Conservation (phyloP, 331 rosid species). For the Acacia concinna region DNA sequence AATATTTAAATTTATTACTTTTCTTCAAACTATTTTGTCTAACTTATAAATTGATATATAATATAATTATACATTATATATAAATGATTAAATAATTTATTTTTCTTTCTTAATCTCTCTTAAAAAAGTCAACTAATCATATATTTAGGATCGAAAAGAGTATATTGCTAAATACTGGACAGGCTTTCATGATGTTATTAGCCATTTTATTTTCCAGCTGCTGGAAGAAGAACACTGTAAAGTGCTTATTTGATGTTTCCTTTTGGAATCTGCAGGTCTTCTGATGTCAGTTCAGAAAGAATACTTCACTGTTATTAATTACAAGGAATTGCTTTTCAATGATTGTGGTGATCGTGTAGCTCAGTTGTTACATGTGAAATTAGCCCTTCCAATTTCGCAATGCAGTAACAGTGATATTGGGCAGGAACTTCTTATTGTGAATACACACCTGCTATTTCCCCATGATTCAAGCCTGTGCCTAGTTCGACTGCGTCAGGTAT, state of each 20-base stretch:
- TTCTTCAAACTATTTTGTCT: too few relatives aligned
- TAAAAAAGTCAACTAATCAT: too few relatives aligned
- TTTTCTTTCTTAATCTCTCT: too few relatives aligned
- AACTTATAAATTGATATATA: too few relatives aligned
- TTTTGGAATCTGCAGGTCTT: constrained; percentile 57
- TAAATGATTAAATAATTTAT: too few relatives aligned
- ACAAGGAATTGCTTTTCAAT: constrained; percentile 67
- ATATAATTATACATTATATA: too few relatives aligned
- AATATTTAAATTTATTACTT: too few relatives aligned
- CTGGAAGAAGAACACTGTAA: constrained; percentile 7
- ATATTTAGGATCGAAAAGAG: too few relatives aligned
- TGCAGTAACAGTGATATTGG: constrained; percentile 46
- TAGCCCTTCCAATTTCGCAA: constrained; percentile 48
- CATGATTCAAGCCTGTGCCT: constrained; percentile 85
- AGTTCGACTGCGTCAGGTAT: constrained; percentile 77
- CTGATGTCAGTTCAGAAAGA: constrained; percentile 76
- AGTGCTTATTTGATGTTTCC: constrained; percentile 17
- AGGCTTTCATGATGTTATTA: constrained; percentile 12
- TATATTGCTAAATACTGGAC: not conserved
- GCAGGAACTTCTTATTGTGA: constrained; percentile 81
- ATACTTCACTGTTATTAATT: constrained; percentile 55
- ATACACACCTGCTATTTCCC: constrained; percentile 89
- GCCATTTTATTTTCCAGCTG: not conserved
- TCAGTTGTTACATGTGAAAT: constrained; percentile 76
- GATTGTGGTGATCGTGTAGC: constrained; percentile 92